Evolutionary conservation across 106 monocot species (phyloP).

Genomic region (Platanthera zijinensis): DNA sequence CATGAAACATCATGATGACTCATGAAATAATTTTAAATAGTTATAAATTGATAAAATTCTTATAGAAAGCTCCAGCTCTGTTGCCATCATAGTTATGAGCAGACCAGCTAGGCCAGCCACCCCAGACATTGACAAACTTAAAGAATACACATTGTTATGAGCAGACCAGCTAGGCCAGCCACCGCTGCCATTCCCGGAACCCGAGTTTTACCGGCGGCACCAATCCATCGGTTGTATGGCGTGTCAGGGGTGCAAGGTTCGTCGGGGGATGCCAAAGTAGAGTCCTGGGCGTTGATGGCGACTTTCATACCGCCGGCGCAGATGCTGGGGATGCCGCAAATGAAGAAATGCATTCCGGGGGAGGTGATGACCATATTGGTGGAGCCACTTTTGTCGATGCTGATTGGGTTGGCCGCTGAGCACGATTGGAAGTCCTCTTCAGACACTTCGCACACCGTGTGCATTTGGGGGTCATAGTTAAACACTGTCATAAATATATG

Average conservation of each 20-base stretch:
- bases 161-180: no score
- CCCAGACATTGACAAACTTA: no score
- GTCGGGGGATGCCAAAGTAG: constrained; percentile 4
- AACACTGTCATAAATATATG: constrained; percentile 19
- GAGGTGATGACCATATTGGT: constrained; percentile 17
- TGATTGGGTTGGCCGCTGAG: constrained; percentile 16
- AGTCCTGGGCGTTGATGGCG: constrained; percentile 9
- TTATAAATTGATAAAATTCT: no score
- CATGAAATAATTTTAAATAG: no score
- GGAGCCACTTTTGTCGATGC: constrained; percentile 11
- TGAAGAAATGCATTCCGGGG: constrained; percentile 49
- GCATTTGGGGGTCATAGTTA: constrained; percentile 12
- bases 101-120: no score
- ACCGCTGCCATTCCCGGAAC: no score
- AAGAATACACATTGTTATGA: no score
- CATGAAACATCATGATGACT: no score
- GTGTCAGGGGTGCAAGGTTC: neutral
- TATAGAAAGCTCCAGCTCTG: no score
- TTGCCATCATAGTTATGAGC: no score
- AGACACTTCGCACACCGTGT: constrained; percentile 34
- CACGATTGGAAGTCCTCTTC: constrained; percentile 42
- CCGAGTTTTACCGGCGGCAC: no score
- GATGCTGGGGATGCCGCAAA: constrained; percentile 36
- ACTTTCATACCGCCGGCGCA: constrained; percentile 45
- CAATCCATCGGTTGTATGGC: no score